These are phyloP conservation scores for Strobilomyces echinocephalus DNA, from an alignment of 768 basidiomycete species.

Conservation along the genomic window DNA sequence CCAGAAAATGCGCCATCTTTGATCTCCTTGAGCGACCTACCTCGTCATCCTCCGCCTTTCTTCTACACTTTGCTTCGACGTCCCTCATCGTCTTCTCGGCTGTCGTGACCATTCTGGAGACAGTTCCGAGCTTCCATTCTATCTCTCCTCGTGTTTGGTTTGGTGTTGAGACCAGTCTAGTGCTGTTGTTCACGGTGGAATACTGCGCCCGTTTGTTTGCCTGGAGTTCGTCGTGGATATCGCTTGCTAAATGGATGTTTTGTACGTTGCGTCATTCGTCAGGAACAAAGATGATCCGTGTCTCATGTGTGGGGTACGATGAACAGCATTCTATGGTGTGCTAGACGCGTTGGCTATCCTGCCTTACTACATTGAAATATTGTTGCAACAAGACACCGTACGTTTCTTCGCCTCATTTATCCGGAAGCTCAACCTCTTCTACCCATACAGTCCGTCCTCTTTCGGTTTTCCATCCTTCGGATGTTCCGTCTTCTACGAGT, in stretches of 20 bases:
- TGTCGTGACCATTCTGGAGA: constrained; percentile 72
- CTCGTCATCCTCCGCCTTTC: constrained; percentile 69
- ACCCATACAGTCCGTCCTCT: constrained; percentile 62
- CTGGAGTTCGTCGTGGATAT: constrained; percentile 66
- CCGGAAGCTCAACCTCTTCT: background rate
- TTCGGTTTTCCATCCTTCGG: constrained; percentile 86
- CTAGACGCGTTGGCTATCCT: constrained; percentile 82
- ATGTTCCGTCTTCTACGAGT: constrained; percentile 87
- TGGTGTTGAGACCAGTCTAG: constrained; percentile 79
- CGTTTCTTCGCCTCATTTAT: constrained; percentile 21
- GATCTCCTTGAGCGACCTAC: constrained; percentile 77
- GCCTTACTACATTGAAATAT: constrained; percentile 85
- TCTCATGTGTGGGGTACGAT: background rate
- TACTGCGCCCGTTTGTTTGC: constrained; percentile 69
- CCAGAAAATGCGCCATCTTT: constrained; percentile 63
- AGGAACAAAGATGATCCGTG: background rate
- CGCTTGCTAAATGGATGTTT: constrained; percentile 58
- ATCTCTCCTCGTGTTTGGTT: constrained; percentile 75
- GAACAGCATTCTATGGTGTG: constrained; percentile 74
- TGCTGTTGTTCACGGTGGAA: constrained; percentile 83
- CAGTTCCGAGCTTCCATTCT: constrained; percentile 70
- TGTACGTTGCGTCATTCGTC: constrained; percentile 41
- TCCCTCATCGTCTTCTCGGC: constrained; percentile 71
- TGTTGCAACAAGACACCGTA: constrained; percentile 82
- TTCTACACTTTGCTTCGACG: constrained; percentile 68